A percentile compares a stretch with the other conserved stretches of the same genome.
Conservation (phyloP, 2,329 filamentous ascomycete species). For the Aureobasidium leucospermi region DNA sequence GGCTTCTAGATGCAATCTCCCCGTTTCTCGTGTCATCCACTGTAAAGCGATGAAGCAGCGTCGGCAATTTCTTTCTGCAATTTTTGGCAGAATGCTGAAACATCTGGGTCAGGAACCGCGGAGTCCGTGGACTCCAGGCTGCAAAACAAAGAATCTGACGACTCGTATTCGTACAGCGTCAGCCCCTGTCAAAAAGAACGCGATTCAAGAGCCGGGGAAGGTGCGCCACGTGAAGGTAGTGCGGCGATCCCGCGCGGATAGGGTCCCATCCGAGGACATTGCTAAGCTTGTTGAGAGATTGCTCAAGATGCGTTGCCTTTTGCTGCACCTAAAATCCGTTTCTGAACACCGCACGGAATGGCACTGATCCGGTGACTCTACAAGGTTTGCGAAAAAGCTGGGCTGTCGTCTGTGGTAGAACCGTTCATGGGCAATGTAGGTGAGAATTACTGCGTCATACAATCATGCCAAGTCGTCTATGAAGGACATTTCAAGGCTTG, state of each 20-base stretch:
- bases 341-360: slow-evolving; percentile 1
- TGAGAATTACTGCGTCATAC: neutral
- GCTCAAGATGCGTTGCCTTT: neutral
- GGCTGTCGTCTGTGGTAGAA: slow-evolving; percentile 1
- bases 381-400: neutral
- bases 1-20: neutral
- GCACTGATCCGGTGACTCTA: neutral
- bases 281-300: slow-evolving; percentile 3
- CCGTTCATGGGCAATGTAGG: neutral
- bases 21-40: neutral
- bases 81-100: neutral
- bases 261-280: neutral
- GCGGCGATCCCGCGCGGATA: slow-evolving; percentile 1
- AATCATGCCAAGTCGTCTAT: neutral
- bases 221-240: neutral
- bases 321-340: neutral
- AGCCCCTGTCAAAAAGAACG: neutral
- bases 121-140: neutral
- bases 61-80: neutral
- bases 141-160: neutral
- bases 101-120: neutral
- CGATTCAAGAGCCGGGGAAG: neutral
- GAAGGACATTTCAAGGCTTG: neutral
- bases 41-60: neutral
- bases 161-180: neutral